Conservation (phyloP, 192 early-diverging fungal genomes). For the Allomyces macrogynus region DNA sequence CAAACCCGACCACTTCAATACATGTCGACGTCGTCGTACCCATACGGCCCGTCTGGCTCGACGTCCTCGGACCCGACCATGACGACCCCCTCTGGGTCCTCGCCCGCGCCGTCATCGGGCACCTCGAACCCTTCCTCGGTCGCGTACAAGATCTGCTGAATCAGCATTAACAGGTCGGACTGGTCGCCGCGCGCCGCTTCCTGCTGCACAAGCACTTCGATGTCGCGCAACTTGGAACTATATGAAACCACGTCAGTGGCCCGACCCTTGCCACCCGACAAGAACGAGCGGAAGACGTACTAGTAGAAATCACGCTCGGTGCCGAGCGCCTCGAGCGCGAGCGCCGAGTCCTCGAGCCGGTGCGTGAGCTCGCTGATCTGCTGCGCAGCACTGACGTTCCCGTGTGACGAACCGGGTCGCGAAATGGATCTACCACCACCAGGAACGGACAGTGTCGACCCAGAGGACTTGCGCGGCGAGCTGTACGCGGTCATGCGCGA, state of each 20-base stretch:
- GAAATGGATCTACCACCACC: conserved; percentile 4
- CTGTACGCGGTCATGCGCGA: neutral
- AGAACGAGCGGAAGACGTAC: no score
- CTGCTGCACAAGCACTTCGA: conserved; percentile 79
- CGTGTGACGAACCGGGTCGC: conserved; percentile 32
- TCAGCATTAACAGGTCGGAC: conserved; percentile 42
- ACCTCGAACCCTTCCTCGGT: conserved; percentile 30
- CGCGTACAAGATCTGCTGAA: conserved; percentile 82
- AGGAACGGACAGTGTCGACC: conserved; percentile 11
- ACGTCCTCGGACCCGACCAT: no score
- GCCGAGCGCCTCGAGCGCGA: conserved; percentile 77
- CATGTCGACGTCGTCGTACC: no score
- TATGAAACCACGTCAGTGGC: no score
- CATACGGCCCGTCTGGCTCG: no score
- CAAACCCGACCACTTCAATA: no score
- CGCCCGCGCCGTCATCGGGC: neutral
- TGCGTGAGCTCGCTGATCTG: conserved; percentile 50
- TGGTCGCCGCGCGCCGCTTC: conserved; percentile 21
- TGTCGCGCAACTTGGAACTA: conserved; percentile 70
- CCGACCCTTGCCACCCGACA: no score
- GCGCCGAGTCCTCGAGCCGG: conserved; percentile 11
- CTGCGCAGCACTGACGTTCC: conserved; percentile 47
- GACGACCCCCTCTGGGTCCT: neutral
- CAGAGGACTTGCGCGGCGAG: conserved; percentile 1
- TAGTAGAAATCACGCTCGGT: conserved; percentile 97